Conservation (phyloP, 345 rosid genomes). For the Rhodamnia rubescens region DNA sequence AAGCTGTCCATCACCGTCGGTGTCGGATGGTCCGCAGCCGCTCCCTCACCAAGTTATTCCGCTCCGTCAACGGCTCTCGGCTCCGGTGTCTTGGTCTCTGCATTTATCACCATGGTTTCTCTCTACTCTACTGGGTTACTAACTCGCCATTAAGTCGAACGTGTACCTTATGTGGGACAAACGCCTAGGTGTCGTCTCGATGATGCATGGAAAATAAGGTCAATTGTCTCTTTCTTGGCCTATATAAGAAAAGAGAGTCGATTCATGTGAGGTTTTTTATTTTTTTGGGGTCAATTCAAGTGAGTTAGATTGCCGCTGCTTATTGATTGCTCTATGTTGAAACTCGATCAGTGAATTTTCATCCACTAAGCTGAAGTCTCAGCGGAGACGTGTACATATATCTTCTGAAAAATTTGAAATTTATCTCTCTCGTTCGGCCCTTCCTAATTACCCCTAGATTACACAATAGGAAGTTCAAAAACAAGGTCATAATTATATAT, state of each 20-base stretch:
- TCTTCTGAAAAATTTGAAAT: background rate
- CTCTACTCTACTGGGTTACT: background rate
- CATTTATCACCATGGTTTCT: background rate
- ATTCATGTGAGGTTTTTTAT: too few relatives aligned
- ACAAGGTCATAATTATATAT: background rate
- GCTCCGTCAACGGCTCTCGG: background rate
- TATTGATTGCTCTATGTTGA: background rate
- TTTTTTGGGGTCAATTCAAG: too few relatives aligned
- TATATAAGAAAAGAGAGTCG: background rate
- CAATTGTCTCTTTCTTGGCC: background rate
- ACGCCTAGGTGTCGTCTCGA: background rate
- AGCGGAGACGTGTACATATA: background rate
- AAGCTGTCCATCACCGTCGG: conserved; percentile 7
- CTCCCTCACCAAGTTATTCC: background rate
- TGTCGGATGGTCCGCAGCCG: background rate
- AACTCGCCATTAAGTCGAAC: background rate
- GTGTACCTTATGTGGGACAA: background rate
- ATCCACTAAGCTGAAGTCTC: background rate
- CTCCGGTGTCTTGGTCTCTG: background rate
- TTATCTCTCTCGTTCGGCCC: background rate
- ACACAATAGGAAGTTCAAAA: background rate
- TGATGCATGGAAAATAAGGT: background rate
- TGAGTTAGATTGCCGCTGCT: background rate
- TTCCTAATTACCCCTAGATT: background rate
- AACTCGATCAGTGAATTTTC: background rate